A percentile compares a stretch with the other conserved stretches of the same genome.
phyloP scores from a whole-genome alignment of 2,329 filamentous ascomycete genomes.

The Colletotrichum salicis region DNA sequence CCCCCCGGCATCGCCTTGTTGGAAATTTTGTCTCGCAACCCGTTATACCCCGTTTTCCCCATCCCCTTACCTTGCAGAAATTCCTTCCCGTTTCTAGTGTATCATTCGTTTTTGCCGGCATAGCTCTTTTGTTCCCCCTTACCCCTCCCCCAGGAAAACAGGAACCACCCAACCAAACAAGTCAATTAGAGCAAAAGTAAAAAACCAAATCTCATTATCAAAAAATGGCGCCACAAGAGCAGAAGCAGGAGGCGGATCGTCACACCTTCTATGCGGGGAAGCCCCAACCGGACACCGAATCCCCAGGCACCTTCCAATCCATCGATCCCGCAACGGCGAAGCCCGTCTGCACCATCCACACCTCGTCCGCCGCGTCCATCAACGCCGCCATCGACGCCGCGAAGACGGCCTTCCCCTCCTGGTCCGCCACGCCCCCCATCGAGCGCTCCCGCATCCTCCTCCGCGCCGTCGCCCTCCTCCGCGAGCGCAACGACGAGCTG shows the following conservation, averaged over 20 bases:
- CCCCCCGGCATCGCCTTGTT: constrained; percentile 12
- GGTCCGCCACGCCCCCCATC: constrained; percentile 80
- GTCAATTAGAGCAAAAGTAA: background rate
- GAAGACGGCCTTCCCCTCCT: constrained; percentile 75
- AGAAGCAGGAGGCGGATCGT: constrained; percentile 33
- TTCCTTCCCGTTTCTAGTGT: background rate
- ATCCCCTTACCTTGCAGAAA: background rate
- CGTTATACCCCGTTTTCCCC: background rate
- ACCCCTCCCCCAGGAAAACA: background rate
- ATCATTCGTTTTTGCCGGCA: background rate
- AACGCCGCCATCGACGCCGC: constrained; percentile 79
- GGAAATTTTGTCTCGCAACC: background rate
- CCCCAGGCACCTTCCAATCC: constrained; percentile 73
- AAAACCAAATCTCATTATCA: background rate
- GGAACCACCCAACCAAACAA: background rate
- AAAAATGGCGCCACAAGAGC: constrained; percentile 27
- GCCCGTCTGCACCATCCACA: constrained; percentile 77
- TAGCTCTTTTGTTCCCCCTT: constrained; percentile 6
- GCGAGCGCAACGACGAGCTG: constrained; percentile 81
- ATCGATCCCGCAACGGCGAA: constrained; percentile 79
- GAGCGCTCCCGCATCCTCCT: constrained; percentile 82
- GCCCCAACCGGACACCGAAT: constrained; percentile 68
- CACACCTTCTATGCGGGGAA: constrained; percentile 82
- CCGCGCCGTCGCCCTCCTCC: constrained; percentile 77
- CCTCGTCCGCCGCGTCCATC: constrained; percentile 73